These are phyloP conservation scores for Dryas alaskensis DNA, from an alignment of 306 rosid species.

Conservation along the genomic window DNA sequence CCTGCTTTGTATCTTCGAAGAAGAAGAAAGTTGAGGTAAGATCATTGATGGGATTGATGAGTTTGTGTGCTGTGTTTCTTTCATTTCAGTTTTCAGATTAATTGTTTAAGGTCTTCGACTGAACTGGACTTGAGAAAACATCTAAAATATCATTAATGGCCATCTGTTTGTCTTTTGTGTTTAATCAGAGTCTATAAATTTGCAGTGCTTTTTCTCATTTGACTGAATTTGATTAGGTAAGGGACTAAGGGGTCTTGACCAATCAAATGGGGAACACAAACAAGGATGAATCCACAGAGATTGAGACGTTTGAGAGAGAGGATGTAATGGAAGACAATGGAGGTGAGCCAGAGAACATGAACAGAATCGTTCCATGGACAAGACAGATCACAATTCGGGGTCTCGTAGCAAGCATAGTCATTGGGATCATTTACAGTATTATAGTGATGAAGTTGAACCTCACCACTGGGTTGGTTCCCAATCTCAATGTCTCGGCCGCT, in stretches of 20 bases:
- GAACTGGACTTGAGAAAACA: neutral
- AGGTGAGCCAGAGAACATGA: conserved; percentile 44
- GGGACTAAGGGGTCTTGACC: conserved; percentile 12
- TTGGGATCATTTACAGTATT: conserved; percentile 80
- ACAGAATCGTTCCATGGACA: conserved; percentile 63
- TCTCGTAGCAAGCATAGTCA: conserved; percentile 56
- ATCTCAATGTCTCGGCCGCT: conserved; percentile 95
- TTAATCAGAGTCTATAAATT: neutral
- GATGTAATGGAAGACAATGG: conserved; percentile 44
- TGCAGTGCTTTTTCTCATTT: neutral
- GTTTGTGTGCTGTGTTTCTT: neutral
- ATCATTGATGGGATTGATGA: neutral
- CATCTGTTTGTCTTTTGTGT: neutral
- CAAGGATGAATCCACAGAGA: conserved; percentile 44
- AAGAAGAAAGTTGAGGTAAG: conserved; percentile 27
- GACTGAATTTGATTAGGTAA: conserved; percentile 22
- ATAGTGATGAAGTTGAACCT: conserved; percentile 90
- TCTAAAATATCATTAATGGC: neutral
- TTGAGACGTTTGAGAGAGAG: conserved; percentile 34
- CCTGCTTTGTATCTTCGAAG: neutral
- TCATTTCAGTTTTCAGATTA: neutral
- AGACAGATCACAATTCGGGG: conserved; percentile 82
- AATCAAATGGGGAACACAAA: conserved; percentile 37
- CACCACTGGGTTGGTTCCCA: conserved; percentile 94
- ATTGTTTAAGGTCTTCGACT: neutral